Base-by-base conservation (phyloP, 495 filamentous ascomycete species). In the Amorphotheca resinae region DNA sequence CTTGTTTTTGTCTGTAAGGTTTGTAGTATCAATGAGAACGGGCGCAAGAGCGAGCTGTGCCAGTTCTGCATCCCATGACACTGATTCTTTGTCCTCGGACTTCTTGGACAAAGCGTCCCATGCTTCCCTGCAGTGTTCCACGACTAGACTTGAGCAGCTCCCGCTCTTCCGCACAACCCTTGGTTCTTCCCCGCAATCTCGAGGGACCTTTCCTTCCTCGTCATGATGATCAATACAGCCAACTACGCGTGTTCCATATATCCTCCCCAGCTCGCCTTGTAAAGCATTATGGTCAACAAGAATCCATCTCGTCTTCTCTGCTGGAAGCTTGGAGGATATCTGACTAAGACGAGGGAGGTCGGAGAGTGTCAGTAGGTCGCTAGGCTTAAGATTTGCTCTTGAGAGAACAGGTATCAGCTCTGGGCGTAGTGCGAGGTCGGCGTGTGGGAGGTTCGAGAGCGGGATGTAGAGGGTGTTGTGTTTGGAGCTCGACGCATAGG, bases 191-290 rank as follows among this genome's bases (percentile, higher is more conserved):
- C 44, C 54, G 0, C 58, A 57, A 20, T 65, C 58, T 4, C 59
- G 34, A 0, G 79, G 72, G 0, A 93, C 65, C 16, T 63, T 66
- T 25, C 64, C 50, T 54, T 98, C 91, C 51, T 98, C 85, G 0
- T 74, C 77, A 56, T 96, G 93, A 60, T 98, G 91, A 58, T 98
- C 91, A 33, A 98, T 79, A 44, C 83, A 84, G n/a, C 82, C 91
- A 5, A 72, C 54, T 0, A 89, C 69, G 1, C 37, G 26, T 3
- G 5, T 30, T 2, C 39, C 32, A 38, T 53, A 55, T 3, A 33
- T n/a, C 12, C 40, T 38, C 14, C 59, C 57, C 7, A 80, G 56
- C 3, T 58, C 48, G 0, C 78, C 75, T 9, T 79, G 76, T 14
- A 87, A 64, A 2, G 68, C 74, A 54, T 96, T 96, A 72, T 95